Percentiles rank a stretch among this genome's conserved stretches.
These are phyloP conservation scores for Heterobasidion occidentale DNA, from an alignment of 1,284 basidiomycete species.

Conservation along the genomic window DNA sequence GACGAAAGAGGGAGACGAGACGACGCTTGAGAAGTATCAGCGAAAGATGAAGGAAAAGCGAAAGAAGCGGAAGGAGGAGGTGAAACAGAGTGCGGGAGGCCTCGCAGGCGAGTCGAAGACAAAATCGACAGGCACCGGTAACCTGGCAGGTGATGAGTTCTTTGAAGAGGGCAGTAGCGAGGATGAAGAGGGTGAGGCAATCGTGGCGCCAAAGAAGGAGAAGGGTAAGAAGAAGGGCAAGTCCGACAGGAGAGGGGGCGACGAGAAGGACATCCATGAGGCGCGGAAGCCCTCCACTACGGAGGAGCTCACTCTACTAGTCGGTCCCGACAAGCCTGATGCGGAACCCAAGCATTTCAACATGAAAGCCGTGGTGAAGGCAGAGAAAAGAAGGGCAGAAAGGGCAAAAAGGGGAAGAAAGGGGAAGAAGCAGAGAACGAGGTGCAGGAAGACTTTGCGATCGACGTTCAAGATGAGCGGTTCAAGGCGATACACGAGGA, in stretches of 20 bases:
- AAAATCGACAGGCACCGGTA: slow-evolving; percentile 10
- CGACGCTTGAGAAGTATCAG: slow-evolving; percentile 80
- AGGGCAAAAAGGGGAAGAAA: slow-evolving; percentile 42
- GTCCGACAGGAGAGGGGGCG: background rate
- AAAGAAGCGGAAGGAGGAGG: slow-evolving; percentile 69
- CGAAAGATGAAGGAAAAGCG: slow-evolving; percentile 83
- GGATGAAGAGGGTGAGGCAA: slow-evolving; percentile 17
- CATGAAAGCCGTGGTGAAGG: slow-evolving; percentile 84
- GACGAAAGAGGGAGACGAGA: slow-evolving; percentile 58
- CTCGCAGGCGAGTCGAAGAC: slow-evolving; percentile 9
- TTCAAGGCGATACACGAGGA: slow-evolving; percentile 89
- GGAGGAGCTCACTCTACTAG: slow-evolving; percentile 63
- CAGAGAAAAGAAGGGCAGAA: slow-evolving; percentile 63
- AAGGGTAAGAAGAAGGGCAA: slow-evolving; percentile 13
- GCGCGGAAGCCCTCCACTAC: slow-evolving; percentile 29
- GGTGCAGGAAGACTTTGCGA: slow-evolving; percentile 70
- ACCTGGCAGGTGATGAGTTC: slow-evolving; percentile 53
- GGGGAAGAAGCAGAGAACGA: slow-evolving; percentile 46
- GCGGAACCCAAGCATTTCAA: slow-evolving; percentile 78
- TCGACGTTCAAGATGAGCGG: slow-evolving; percentile 84
- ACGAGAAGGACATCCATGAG: slow-evolving; percentile 6
- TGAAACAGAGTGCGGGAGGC: slow-evolving; percentile 27
- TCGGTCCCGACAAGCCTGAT: slow-evolving; percentile 45
- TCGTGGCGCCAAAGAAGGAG: slow-evolving; percentile 14
- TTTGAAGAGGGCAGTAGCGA: slow-evolving; percentile 50